Evolutionary conservation across 495 filamentous ascomycete species (phyloP).

Genomic region (Talaromyces thailandensis): DNA sequence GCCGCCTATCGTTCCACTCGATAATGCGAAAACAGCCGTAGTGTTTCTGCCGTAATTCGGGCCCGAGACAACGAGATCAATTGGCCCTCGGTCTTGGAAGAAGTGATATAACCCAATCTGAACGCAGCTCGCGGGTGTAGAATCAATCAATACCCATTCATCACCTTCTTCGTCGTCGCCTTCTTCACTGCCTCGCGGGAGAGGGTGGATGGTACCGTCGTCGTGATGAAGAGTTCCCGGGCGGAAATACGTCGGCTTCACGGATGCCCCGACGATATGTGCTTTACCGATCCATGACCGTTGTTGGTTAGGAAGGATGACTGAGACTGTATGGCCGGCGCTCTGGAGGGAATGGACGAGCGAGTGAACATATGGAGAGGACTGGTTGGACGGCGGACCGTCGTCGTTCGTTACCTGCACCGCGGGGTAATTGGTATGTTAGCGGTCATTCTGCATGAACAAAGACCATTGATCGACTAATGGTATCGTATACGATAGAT

Average conservation of each 20-base stretch:
- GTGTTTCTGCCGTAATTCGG: constrained; percentile 95
- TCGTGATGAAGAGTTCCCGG: constrained; percentile 52
- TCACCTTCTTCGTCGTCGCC: constrained; percentile 55
- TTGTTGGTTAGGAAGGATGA: constrained; percentile 83
- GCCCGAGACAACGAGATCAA: constrained; percentile 83
- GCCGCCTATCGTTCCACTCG: constrained; percentile 80
- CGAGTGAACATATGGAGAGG: constrained; percentile 87
- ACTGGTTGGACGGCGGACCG: constrained; percentile 82
- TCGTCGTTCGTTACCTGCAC: constrained; percentile 84
- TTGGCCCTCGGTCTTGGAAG: constrained; percentile 65
- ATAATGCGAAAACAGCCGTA: constrained; percentile 84
- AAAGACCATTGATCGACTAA: background rate
- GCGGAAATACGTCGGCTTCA: constrained; percentile 86
- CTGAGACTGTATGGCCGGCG: constrained; percentile 75
- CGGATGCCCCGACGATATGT: constrained; percentile 77
- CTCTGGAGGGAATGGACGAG: constrained; percentile 69
- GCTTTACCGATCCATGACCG: constrained; percentile 98
- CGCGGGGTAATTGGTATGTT: constrained; percentile 13
- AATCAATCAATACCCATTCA: constrained; percentile 90
- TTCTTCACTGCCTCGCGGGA: constrained; percentile 48
- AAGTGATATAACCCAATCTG: constrained; percentile 86
- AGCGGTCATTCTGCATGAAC: background rate
- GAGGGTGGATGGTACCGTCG: constrained; percentile 57
- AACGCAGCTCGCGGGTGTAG: constrained; percentile 77
- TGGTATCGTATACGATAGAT: background rate